Conservation (phyloP, 2,329 filamentous ascomycete species). For the Talaromyces funiculosus region DNA sequence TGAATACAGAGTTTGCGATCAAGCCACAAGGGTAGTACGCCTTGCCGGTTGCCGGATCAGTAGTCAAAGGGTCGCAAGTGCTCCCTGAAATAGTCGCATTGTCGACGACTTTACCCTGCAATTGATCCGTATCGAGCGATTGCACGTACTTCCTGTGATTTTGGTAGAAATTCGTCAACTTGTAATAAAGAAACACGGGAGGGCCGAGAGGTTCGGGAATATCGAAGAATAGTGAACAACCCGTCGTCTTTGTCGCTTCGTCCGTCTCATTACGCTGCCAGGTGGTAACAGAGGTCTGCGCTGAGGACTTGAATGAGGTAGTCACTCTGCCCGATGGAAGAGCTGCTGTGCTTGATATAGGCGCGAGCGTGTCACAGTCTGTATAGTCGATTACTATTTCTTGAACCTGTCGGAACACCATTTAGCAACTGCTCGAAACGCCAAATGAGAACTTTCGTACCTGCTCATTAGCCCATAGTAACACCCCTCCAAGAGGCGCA, state of each 20-base stretch:
- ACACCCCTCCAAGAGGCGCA: constrained; percentile 79
- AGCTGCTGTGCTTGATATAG: constrained; percentile 34
- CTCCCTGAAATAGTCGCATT: constrained; percentile 59
- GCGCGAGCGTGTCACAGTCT: constrained; percentile 59
- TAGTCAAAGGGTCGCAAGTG: constrained; percentile 68
- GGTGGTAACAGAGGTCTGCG: constrained; percentile 28
- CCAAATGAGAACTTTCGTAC: constrained; percentile 45
- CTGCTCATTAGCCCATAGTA: constrained; percentile 78
- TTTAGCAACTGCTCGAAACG: not conserved
- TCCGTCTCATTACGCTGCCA: constrained; percentile 24
- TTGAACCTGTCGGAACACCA: constrained; percentile 60
- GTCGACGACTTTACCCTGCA: constrained; percentile 64
- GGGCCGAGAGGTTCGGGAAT: constrained; percentile 73
- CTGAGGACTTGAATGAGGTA: constrained; percentile 64
- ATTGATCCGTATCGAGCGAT: constrained; percentile 75
- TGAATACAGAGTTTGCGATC: constrained; percentile 96
- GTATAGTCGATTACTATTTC: constrained; percentile 91
- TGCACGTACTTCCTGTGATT: constrained; percentile 96
- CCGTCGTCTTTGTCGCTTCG: constrained; percentile 29
- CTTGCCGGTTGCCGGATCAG: constrained; percentile 48
- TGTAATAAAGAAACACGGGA: constrained; percentile 90
- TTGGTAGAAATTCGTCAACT: constrained; percentile 96
- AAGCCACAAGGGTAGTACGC: constrained; percentile 92
- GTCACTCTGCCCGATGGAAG: constrained; percentile 45
- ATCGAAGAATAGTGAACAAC: constrained; percentile 70